Evolutionary conservation across 768 basidiomycete species (phyloP), one percentile per base, ranked within the genome.

Genomic region (Lentinus brumalis): DNA sequence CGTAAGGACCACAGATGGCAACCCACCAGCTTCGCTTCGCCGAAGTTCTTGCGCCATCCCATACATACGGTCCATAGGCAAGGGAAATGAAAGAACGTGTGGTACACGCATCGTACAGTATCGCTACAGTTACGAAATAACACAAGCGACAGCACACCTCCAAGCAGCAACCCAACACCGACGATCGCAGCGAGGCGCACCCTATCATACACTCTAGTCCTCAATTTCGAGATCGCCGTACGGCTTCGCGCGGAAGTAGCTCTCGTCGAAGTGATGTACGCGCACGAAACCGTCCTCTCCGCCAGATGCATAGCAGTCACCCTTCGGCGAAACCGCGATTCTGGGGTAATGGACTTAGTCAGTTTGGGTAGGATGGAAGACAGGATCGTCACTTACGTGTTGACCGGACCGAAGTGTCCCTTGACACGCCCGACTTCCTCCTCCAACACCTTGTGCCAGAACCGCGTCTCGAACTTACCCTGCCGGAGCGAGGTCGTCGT

Each of bases 401-500:
- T 96, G 76, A 96, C 88, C 45, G 94, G 94, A 9, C 94, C 94
- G 71, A 98, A 99, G 75, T 98, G 96, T 12, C 97, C 97, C 74
- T 95, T 96, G 45, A 99, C 96, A 11, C 96, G 86, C 16, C 96
- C 95, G 56, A 98, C 90, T 73, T 98, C 96, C 79, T 97, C 95
- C 75, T 96, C 95, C 68, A 96, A 91, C 40, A 96, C 81, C 67
- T 90, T 94, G 81, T 99, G 96, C 94, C 95, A 98, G 79, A 99
- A 98, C 41, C 95, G 83, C 11, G 94, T 93, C 77, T 98, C 97
- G 74, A 99, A 99, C 76, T 98, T 97, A 21, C 96, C 97, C 73
- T 97, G 93, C 53, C 97, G 86, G 26, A 86, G 70, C 2, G 94
- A 94, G 0, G 96, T 98, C 8, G 94, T 98, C 14, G 97, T 98